These are phyloP conservation scores for Diaporthe nobilis DNA, from an alignment of 2,329 filamentous ascomycete species.

Conservation along the genomic window DNA sequence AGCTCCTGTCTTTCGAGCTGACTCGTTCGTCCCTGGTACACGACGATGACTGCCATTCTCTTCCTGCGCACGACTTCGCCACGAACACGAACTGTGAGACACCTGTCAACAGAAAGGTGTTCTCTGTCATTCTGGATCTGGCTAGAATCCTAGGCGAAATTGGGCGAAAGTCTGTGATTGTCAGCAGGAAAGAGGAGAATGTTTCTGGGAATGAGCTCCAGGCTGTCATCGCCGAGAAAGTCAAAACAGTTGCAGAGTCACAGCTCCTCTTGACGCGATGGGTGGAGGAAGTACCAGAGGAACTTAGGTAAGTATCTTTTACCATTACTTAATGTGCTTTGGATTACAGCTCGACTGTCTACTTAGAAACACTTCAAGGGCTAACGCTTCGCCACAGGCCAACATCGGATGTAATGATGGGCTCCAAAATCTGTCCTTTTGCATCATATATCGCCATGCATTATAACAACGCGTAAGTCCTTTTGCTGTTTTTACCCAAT, in stretches of 20 bases:
- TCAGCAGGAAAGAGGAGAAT: not conserved
- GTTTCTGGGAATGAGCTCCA: not conserved
- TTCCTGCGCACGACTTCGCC: not conserved
- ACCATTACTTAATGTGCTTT: not conserved
- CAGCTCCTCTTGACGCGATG: not conserved
- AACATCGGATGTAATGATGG: not conserved
- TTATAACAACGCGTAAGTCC: not conserved
- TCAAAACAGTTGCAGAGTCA: slow-evolving; percentile 1
- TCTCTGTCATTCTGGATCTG: not conserved
- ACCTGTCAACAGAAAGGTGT: not conserved
- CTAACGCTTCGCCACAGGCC: not conserved
- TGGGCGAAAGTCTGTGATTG: not conserved
- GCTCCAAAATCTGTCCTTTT: not conserved
- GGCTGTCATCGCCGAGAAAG: slow-evolving; percentile 2
- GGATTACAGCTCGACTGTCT: not conserved
- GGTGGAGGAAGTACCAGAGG: not conserved
- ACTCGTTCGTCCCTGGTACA: not conserved
- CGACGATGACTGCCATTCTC: not conserved
- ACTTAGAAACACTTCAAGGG: too few species aligned
- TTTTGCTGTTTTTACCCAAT: too few species aligned
- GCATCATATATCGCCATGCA: not conserved
- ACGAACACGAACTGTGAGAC: not conserved
- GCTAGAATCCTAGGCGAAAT: not conserved
- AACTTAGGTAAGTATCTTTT: not conserved
- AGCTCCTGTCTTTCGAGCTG: slow-evolving; percentile 15